Base-by-base conservation (phyloP, 805 yeast species). In the Teunomyces kruisii region DNA sequence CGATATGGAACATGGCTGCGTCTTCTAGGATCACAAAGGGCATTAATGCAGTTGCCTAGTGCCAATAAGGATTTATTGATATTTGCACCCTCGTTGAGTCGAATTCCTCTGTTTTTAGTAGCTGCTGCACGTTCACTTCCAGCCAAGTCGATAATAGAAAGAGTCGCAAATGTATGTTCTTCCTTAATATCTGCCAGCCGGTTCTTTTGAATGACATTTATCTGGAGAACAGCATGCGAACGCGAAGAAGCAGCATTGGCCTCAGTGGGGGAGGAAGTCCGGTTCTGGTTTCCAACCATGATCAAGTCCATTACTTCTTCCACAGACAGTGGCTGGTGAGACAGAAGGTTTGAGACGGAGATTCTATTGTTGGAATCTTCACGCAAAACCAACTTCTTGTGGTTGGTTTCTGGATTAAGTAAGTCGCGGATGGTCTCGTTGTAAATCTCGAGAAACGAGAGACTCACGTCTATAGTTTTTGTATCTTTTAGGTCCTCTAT, bases 81-180 rank as follows among this genome's bases (percentile, higher is more conserved):
- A 61, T 88, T 88, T 10, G 97, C 98, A 22, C 98, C 97, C 62
- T 92, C 98, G 45, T 80, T 79, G 10, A 92, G 72, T 40, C 96
- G 68, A 26, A 75, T 79, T 0, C 98, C 98, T 38, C 89, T 66
- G 62, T 92, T 92, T 52, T 79, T 81, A 0, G 98, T 90, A 0
- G 94, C 86, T 0, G 94, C 83, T 0, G 98, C 98, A 33, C 98
- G 72, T 67, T 92, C 98, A 64, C 96, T 86, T 4, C 98, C 98
- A 0, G 98, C 98, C 37, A 92, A 67, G 63, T 92, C 98, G 39
- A 92, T 91, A 22, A 92, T 85, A 0, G 94, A 85, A 26, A 91
- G 68, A 0, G 96, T 88, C 0, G 96, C 90, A 65, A 78, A 83
- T 0, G 84, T 80, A 52, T 84, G 91, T 27, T 81, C 76, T 56